Base-by-base conservation (phyloP, 202 grass and related monocot species). In the Brachypodium distachyon region DNA sequence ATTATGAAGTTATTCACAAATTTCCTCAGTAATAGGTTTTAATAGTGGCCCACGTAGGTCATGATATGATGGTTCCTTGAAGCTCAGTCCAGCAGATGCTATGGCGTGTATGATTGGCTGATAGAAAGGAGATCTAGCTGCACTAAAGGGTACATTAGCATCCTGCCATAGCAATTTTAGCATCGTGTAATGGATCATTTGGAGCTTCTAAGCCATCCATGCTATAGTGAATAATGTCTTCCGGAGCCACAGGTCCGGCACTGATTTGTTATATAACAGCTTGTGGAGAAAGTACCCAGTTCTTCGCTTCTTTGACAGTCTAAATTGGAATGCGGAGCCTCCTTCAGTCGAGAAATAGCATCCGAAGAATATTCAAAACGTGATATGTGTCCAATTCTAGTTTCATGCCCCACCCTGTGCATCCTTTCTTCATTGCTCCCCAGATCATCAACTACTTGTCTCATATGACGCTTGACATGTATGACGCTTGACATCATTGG, bases 401-500 rank as follows among this genome's bases (percentile, higher is more conserved):
- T 62, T 61, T 51, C 77, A 76, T 61, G 18, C 5, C 47, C 67
- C 29, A 50, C 47, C 73, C 34, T 80, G 33, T 60, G 67, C 59
- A 73, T 84, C 66, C 43, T 89, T 76, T 86, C 84, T 64, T 87
- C 90, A 60, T 70, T 88, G 68, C 65, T 87, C 48, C 81, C 72
- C 43, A 79, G 70, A 44, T 74, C 79, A 63, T 79, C 78, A 31
- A 95, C 69, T 48, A 84, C 68, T 48, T 91, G 82, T 78, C 84
- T 90, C 78, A 95, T 86, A 72, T 91, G 92, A 55, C 34, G 70
- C 82, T 74, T 78, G 60, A 95, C 84, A 77, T 95, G n/a, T 86
- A 72, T 91, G 92, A 55, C 34, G 70, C 82, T 74, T 78, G 60
- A 95, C 84, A 77, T 95, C 85, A 74, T 77, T 52, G 16, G 88